These are phyloP conservation scores for Pelargonium fulgidum DNA, from an alignment of 441 rosid genomes.

Conservation along the genomic window DNA sequence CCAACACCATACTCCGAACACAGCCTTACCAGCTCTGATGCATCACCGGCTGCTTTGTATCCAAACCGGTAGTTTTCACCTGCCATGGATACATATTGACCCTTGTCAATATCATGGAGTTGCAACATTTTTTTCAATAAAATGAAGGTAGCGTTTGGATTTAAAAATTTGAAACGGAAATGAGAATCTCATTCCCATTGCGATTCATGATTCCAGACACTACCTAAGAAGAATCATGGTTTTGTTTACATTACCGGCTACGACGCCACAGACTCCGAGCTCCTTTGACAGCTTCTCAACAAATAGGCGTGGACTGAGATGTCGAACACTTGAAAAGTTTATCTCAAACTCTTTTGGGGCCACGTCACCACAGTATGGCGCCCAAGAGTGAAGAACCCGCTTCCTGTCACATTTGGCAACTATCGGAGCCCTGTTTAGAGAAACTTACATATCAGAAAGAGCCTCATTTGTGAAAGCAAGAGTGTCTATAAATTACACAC, in stretches of 20 bases:
- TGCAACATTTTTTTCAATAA: background rate
- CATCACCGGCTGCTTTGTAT: conserved; percentile 73
- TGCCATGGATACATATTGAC: conserved; percentile 20
- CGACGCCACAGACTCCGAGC: conserved; percentile 63
- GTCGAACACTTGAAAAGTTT: conserved; percentile 63
- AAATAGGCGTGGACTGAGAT: conserved; percentile 62
- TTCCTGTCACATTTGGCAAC: conserved; percentile 76
- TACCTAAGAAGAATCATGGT: background rate
- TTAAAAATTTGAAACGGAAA: too few species aligned
- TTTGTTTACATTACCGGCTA: conserved; percentile 45
- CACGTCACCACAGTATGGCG: conserved; percentile 50
- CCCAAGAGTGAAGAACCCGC: conserved; percentile 68
- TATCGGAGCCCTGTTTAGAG: conserved; percentile 49
- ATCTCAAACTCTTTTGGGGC: conserved; percentile 57
- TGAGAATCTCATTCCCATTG: too few species aligned
- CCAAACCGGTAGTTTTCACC: conserved; percentile 85
- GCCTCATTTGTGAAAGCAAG: too few species aligned
- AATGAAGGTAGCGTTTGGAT: too few species aligned
- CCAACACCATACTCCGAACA: conserved; percentile 57
- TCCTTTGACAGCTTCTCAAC: conserved; percentile 75
- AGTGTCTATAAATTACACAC: too few species aligned
- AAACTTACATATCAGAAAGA: conserved; percentile 11
- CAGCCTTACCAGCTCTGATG: conserved; percentile 55
- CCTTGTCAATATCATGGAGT: background rate
- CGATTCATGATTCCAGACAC: too few species aligned